Evolutionary conservation across 2,329 filamentous ascomycete species (phyloP).

Genomic region (Hypoxylon sp.): DNA sequence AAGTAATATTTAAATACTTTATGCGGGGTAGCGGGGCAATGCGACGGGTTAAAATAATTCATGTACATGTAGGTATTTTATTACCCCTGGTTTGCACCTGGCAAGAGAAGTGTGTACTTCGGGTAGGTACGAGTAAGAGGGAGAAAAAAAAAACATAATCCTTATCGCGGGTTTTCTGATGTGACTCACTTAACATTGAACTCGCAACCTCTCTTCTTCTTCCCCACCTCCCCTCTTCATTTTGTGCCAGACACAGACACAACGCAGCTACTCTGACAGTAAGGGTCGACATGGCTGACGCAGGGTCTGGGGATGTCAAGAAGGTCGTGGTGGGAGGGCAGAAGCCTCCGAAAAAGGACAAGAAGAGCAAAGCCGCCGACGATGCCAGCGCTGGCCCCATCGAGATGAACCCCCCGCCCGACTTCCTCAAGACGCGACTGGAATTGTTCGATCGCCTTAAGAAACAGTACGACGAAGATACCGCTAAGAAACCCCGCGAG

Average conservation of each 20-base stretch:
- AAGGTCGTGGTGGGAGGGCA: slow-evolving; percentile 64
- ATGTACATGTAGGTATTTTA: too few species aligned
- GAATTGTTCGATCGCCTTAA: slow-evolving; percentile 91
- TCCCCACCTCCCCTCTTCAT: not conserved
- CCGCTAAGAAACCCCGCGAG: slow-evolving; percentile 77
- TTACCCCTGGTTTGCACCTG: not conserved
- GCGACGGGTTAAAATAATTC: slow-evolving; percentile 12
- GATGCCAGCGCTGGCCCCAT: slow-evolving; percentile 58
- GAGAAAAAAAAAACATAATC: not conserved
- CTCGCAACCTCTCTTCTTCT: not conserved
- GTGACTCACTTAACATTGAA: slow-evolving; percentile 2
- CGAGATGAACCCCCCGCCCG: slow-evolving; percentile 70
- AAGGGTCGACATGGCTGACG: slow-evolving; percentile 28
- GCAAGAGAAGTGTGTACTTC: not conserved
- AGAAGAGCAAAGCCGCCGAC: slow-evolving; percentile 52
- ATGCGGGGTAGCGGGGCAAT: slow-evolving; percentile 18
- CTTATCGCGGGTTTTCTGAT: not conserved
- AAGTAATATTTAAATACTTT: too few species aligned
- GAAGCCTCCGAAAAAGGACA: slow-evolving; percentile 61
- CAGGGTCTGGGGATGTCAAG: slow-evolving; percentile 62
- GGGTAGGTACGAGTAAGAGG: not conserved
- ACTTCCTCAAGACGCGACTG: slow-evolving; percentile 86
- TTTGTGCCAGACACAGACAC: not conserved
- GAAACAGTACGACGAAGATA: slow-evolving; percentile 77
- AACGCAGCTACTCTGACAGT: not conserved